These are phyloP conservation scores for Russula lepida DNA, from an alignment of 768 basidiomycete species.

Conservation along the genomic window DNA sequence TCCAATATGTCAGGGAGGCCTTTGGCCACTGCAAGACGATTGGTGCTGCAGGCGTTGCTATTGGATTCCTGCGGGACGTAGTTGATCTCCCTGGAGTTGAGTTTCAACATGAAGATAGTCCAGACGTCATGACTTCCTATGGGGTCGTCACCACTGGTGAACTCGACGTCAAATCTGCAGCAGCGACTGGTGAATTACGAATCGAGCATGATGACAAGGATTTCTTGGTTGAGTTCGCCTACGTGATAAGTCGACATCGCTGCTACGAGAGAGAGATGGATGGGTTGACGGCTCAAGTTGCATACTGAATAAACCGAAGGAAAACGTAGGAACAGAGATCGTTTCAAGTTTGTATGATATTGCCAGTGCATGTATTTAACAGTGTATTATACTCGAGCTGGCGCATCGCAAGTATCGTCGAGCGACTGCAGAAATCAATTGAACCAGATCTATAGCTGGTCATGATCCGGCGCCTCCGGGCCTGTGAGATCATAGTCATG, in stretches of 20 bases:
- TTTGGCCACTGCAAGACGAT: constrained; percentile 84
- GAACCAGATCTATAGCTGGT: too few relatives aligned
- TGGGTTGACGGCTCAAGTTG: constrained; percentile 45
- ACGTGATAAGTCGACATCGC: constrained; percentile 57
- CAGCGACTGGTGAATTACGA: constrained; percentile 33
- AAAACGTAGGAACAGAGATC: too few relatives aligned
- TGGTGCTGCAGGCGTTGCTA: constrained; percentile 61
- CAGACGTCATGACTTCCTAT: constrained; percentile 44
- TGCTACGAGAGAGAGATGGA: constrained; percentile 56
- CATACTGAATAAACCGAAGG: constrained; percentile 29
- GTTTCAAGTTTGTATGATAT: too few relatives aligned
- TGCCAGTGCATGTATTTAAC: too few relatives aligned
- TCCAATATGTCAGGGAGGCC: constrained; percentile 81
- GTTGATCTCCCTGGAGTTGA: constrained; percentile 40
- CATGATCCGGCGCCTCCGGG: too few relatives aligned
- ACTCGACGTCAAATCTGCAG: constrained; percentile 35
- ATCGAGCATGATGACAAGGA: constrained; percentile 41
- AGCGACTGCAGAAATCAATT: too few relatives aligned
- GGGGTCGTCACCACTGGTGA: constrained; percentile 57
- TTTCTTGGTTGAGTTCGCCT: constrained; percentile 51
- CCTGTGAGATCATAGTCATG: constrained; percentile 30
- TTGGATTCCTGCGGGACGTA: constrained; percentile 39
- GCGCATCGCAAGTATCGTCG: too few relatives aligned
- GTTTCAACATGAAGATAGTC: constrained; percentile 30
- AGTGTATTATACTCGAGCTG: too few relatives aligned